A percentile compares a stretch with the other conserved stretches of the same genome.
phyloP scores from a whole-genome alignment of 371 early-diverging fungal genomes.

The Haplosporangium sp. region DNA sequence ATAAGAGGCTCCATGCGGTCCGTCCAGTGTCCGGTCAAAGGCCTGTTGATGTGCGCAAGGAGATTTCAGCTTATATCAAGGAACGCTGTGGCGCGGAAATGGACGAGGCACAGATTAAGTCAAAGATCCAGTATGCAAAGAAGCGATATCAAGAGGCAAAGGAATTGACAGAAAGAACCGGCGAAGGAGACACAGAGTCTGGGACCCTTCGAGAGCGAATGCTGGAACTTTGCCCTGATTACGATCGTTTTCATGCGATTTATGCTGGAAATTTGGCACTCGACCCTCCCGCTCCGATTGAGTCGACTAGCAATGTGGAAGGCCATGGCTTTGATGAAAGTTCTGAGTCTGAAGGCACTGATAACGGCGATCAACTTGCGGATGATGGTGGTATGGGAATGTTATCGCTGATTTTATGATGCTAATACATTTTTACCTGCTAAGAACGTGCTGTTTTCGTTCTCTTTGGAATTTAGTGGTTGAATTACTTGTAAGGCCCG shows the following conservation, averaged over 20 bases:
- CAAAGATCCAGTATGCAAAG: background rate
- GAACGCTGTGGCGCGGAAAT: background rate
- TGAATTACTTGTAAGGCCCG: too few relatives aligned
- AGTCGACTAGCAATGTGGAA: too few relatives aligned
- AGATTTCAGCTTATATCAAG: background rate
- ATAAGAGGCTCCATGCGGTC: background rate
- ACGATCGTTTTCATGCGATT: background rate
- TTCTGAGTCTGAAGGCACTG: too few relatives aligned
- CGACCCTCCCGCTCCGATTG: too few relatives aligned
- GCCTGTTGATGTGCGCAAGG: background rate
- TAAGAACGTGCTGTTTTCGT: too few relatives aligned
- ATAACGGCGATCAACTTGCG: too few relatives aligned
- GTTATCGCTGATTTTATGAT: too few relatives aligned
- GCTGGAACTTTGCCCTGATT: background rate
- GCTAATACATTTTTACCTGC: too few relatives aligned
- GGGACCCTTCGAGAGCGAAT: background rate
- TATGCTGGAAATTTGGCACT: too few relatives aligned
- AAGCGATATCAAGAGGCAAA: background rate
- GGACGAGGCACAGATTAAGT: background rate
- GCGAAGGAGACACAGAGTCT: background rate
- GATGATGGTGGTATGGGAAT: too few relatives aligned
- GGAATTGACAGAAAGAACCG: background rate
- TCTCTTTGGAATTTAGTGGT: too few relatives aligned
- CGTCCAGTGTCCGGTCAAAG: background rate
- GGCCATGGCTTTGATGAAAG: too few relatives aligned